Base-by-base conservation (phyloP, 495 filamentous ascomycete genomes). In the Apiosordaria backusii region DNA sequence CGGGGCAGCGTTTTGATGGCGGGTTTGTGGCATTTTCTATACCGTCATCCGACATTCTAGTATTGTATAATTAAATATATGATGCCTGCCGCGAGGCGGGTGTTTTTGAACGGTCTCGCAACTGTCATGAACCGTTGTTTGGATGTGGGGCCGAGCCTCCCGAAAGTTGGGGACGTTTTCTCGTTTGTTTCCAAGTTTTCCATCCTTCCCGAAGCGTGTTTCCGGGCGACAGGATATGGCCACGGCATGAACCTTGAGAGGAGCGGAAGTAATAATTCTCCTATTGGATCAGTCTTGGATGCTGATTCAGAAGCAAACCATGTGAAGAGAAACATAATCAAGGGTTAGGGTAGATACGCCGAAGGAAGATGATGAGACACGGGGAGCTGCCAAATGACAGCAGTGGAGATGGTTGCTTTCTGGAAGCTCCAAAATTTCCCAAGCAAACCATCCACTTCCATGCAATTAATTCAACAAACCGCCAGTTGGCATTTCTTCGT, bases 31-130 rank as follows among this genome's bases (percentile, higher is more conserved):
- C 64, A 67, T 60, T 65, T 62, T 69, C 67, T 67, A 70, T 68
- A 55, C 52, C 52, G n/a, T 21, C 52, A 23, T 15, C 65, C 61
- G 67, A 68, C 72, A 74, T 77, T 75, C 71, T 76, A 71, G 72
- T 77, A 77, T 77, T 76, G 74, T 77, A 75, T 77, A 77, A 77
- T 77, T 77, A 72, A 58, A 75, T 72, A 72, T 64, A 60, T 19
- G 54, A 50, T 9, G 1, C 13, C 67, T 53, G 29, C 22, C 54
- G 21, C 21, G 24, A 27, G 57, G 57, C 22, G 16, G 21, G 57
- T 27, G 21, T 10, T 59, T 59, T 59, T 59, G 19, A 59, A 59
- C 57, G 57, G 57, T 27, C 25, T 40, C 55, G 18, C 21, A 21
- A 29, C 18, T 53, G 26, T 16, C 27, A 45, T 45, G 35, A 45